Conservation (phyloP, 2,329 filamentous ascomycete genomes). For the Penicillium oxalicum region DNA sequence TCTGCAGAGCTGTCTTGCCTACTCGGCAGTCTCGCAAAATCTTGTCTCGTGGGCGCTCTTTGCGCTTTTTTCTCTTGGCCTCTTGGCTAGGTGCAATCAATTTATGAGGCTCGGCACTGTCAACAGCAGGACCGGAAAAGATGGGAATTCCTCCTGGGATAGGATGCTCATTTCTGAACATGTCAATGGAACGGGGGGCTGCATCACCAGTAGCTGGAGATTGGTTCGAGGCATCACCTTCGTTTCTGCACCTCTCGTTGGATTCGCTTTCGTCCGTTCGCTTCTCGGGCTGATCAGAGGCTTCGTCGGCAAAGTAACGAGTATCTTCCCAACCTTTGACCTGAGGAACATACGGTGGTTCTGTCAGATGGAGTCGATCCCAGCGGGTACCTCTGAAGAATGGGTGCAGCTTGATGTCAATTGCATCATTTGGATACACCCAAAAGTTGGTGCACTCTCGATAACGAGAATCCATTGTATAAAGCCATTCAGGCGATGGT, state of each 20-base stretch:
- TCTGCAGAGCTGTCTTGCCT: slow-evolving; percentile 63
- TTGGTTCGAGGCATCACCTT: neutral
- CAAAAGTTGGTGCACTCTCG: slow-evolving; percentile 50
- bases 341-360: slow-evolving; percentile 73
- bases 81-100: slow-evolving; percentile 24
- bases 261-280: slow-evolving; percentile 10
- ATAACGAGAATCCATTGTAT: slow-evolving; percentile 28
- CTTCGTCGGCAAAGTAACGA: slow-evolving; percentile 75
- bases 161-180: neutral
- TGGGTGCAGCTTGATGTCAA: slow-evolving; percentile 81
- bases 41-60: slow-evolving; percentile 76
- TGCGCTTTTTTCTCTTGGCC: slow-evolving; percentile 53
- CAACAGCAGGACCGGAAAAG: neutral
- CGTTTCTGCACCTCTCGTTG: slow-evolving; percentile 5
- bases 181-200: neutral
- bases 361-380: slow-evolving; percentile 64
- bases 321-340: slow-evolving; percentile 66
- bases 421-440: slow-evolving; percentile 77
- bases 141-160: neutral
- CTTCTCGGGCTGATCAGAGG: slow-evolving; percentile 55
- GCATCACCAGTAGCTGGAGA: neutral
- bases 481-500: slow-evolving; percentile 26
- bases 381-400: slow-evolving; percentile 80
- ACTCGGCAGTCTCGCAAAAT: slow-evolving; percentile 67
- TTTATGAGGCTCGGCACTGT: neutral